phyloP scores from a whole-genome alignment of 345 rosid species.

The Sisymbrium irio region DNA sequence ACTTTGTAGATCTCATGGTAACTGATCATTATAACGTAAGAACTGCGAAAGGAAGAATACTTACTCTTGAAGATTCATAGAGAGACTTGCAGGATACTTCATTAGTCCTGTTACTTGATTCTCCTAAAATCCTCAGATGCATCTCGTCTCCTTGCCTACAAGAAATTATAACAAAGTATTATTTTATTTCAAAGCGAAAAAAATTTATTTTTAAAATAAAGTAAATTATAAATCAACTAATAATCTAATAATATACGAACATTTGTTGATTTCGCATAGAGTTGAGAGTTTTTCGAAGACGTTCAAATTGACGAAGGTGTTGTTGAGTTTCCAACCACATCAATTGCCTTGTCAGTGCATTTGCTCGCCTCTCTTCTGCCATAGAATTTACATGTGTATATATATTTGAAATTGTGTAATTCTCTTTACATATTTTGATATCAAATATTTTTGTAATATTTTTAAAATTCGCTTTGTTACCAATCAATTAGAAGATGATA shows the following conservation, averaged over 20 bases:
- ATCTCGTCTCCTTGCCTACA: background rate
- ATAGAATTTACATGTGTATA: background rate
- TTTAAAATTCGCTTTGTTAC: no score
- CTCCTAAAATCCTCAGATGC: background rate
- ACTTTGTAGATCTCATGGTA: no score
- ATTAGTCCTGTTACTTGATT: background rate
- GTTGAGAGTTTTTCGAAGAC: background rate
- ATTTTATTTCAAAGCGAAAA: background rate
- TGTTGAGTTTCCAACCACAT: background rate
- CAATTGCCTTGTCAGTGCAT: background rate
- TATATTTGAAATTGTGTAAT: no score
- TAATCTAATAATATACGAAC: background rate
- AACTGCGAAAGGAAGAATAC: background rate
- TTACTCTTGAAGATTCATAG: conserved; percentile 19
- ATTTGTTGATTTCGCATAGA: background rate
- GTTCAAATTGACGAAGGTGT: background rate
- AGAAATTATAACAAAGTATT: background rate
- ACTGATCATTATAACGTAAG: no score
- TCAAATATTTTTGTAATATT: no score
- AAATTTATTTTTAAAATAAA: background rate
- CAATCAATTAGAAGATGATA: no score
- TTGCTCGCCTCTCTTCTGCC: background rate
- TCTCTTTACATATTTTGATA: no score
- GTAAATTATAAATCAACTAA: background rate
- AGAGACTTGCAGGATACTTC: conserved; percentile 9